Evolutionary conservation across 2,329 filamentous ascomycete genomes (phyloP).

Genomic region (Aureobasidium sp.): DNA sequence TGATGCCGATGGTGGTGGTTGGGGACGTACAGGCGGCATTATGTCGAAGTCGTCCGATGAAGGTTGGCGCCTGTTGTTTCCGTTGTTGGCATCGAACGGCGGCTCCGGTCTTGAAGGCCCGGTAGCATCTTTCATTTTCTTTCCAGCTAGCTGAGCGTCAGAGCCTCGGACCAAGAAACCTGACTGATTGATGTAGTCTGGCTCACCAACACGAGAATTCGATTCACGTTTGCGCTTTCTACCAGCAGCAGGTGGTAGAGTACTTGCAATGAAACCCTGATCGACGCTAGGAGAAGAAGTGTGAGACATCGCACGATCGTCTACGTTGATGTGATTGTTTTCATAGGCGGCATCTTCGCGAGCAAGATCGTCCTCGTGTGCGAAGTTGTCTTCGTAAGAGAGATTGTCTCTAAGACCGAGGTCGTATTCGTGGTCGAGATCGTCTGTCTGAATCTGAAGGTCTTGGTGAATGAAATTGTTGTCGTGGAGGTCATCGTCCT

Average conservation of each 20-base stretch:
- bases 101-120: background rate
- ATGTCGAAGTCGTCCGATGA: background rate
- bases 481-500: too few species aligned
- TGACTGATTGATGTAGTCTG: background rate
- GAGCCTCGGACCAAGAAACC: background rate
- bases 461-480: too few species aligned
- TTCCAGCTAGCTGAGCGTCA: background rate
- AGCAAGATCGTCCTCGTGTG: background rate
- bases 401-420: background rate
- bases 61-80: background rate
- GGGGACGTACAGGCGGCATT: background rate
- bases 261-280: background rate
- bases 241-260: background rate
- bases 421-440: background rate
- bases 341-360: background rate
- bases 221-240: background rate
- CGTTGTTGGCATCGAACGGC: background rate
- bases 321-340: background rate
- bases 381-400: background rate
- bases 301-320: background rate
- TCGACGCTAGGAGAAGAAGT: background rate
- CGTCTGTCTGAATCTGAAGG: background rate
- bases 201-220: too few species aligned
- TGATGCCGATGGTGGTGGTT: background rate
- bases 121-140: too few species aligned